Base-by-base conservation (phyloP, 805 yeast species). In the Ogataea wickerhamii region DNA sequence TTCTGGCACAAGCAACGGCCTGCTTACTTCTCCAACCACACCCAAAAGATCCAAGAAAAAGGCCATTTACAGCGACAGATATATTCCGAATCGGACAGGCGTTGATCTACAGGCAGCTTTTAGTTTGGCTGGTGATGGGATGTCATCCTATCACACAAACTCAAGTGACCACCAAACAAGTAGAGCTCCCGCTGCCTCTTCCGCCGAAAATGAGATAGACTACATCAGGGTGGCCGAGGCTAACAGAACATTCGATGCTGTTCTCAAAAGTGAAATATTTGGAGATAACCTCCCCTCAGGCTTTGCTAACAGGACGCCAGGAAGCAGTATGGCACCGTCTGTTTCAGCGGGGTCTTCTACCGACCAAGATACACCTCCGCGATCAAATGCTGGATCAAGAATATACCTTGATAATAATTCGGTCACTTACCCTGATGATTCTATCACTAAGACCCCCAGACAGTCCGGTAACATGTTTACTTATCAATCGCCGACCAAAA, bases 41-140 rank as follows among this genome's bases (percentile, higher is more conserved):
- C 70, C 78, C 19, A 59, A 79, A 53, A 60, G 80, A 41, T 41
- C 48, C 2, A 58, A 58, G 41, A 66, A 68, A 38, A 71, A 71
- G 38, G 61, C 74, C 3, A 67, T 76, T 1, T 85, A 83, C 61
- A 80, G 85, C 45, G 98, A 89, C 60, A 67, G 98, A 39, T 87
- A 79, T 59, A 86, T 93, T 19, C 98, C 98, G 4, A 79, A 76
- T 43, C 65, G 98, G 34, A 80, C 86, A 2, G 96, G 95, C 1
- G 75, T 87, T 18, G 94, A 87, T 52, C 66, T 91, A 12, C 93
- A 87, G 53, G 87, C 96, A 0, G 96, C 96, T 6, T 82, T 79
- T 58, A 74, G 79, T 41, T 62, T 80, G 34, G 71, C 50, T 10
- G 41, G 40, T 24, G 51, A 48, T 11, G 26, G 45, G 6, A 31